These are phyloP conservation scores for Talaromyces atroroseus DNA, from an alignment of 2,329 filamentous ascomycete species.

Conservation along the genomic window DNA sequence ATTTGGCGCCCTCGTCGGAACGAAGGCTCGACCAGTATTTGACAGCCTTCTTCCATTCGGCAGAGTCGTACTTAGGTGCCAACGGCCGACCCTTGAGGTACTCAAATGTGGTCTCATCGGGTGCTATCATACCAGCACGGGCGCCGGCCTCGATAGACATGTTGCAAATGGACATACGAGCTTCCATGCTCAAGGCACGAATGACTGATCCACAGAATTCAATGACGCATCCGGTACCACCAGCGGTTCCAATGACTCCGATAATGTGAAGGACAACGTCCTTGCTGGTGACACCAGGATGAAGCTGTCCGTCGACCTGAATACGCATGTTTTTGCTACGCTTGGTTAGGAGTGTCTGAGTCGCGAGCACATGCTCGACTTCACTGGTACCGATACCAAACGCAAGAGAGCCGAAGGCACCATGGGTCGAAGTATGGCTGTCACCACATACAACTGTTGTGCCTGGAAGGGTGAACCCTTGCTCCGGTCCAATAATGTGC, in stretches of 20 bases:
- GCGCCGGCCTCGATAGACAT: slow-evolving; percentile 98
- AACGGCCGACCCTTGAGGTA: slow-evolving; percentile 90
- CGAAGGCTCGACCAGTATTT: slow-evolving; percentile 82
- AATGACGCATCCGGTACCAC: slow-evolving; percentile 89
- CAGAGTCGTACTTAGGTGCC: slow-evolving; percentile 74
- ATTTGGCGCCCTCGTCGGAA: slow-evolving; percentile 83
- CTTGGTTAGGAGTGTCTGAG: slow-evolving; percentile 90
- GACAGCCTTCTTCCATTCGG: slow-evolving; percentile 83
- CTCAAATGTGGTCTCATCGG: slow-evolving; percentile 88
- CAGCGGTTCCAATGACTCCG: slow-evolving; percentile 88
- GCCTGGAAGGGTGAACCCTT: slow-evolving; percentile 94
- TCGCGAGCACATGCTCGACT: slow-evolving; percentile 96
- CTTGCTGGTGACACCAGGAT: slow-evolving; percentile 90
- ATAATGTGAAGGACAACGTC: slow-evolving; percentile 92
- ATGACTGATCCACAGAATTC: slow-evolving; percentile 97
- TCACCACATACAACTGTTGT: slow-evolving; percentile 97
- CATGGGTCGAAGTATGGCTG: slow-evolving; percentile 96
- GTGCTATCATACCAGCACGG: slow-evolving; percentile 92
- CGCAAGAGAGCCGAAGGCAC: slow-evolving; percentile 88
- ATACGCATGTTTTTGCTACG: slow-evolving; percentile 98
- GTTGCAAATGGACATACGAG: slow-evolving; percentile 98
- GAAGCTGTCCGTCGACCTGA: slow-evolving; percentile 84
- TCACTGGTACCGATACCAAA: slow-evolving; percentile 98
- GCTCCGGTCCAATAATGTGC: slow-evolving; percentile 96
- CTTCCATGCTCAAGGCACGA: slow-evolving; percentile 84